phyloP scores from a whole-genome alignment of 495 filamentous ascomycete species.

The Endocarpon pusillum region DNA sequence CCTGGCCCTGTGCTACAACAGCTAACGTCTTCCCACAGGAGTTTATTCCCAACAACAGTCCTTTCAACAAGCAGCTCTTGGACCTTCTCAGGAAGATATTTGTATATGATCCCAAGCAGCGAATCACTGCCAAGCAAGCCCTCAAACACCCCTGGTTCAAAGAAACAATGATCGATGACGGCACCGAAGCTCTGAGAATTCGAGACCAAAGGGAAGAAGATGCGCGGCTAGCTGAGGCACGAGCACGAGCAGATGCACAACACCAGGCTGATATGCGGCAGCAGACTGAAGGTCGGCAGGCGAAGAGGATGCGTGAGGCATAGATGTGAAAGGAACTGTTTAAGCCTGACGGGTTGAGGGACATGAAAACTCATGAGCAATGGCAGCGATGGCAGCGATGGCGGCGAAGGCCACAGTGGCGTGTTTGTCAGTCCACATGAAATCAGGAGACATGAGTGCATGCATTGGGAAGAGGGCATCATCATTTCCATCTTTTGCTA shows the following conservation, averaged over 20 bases:
- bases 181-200: conserved; percentile 78
- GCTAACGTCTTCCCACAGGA: conserved; percentile 47
- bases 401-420: no score
- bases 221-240: conserved; percentile 13
- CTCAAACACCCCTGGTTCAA: conserved; percentile 90
- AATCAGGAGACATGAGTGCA: no score
- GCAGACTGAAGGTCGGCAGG: no score
- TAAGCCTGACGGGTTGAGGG: no score
- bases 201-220: conserved; percentile 32
- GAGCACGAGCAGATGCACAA: conserved; percentile 16
- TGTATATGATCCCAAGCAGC: conserved; percentile 77
- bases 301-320: no score
- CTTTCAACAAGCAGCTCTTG: conserved; percentile 71
- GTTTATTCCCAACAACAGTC: conserved; percentile 63
- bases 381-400: no score
- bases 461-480: no score
- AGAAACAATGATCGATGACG: conserved; percentile 72
- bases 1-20: background rate
- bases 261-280: no score
- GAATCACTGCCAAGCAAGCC: conserved; percentile 84
- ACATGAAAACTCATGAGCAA: no score
- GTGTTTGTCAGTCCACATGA: no score
- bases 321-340: no score
- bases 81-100: conserved; percentile 84
- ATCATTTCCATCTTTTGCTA: no score